phyloP scores from a whole-genome alignment of 2,329 filamentous ascomycete species.

The Hypomyces rosellus region DNA sequence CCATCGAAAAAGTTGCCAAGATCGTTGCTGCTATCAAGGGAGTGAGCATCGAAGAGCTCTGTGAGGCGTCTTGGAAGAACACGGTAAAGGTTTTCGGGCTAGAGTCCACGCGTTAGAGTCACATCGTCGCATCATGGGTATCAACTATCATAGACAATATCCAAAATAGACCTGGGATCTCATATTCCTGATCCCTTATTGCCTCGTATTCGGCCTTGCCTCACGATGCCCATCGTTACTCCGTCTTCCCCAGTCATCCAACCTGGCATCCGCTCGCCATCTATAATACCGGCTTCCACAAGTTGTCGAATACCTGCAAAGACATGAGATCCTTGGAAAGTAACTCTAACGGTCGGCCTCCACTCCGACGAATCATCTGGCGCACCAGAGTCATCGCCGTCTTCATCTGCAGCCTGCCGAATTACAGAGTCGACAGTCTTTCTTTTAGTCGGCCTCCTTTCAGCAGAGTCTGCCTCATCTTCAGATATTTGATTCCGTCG shows the following conservation, averaged over 20 bases:
- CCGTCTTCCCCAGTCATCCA: conserved; percentile 90
- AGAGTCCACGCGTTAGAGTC: conserved; percentile 26
- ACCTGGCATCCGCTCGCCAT: conserved; percentile 73
- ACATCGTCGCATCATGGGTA: conserved; percentile 18
- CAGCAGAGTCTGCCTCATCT: conserved; percentile 18
- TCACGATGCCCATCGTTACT: conserved; percentile 66
- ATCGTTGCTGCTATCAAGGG: conserved; percentile 84
- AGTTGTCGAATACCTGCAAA: conserved; percentile 74
- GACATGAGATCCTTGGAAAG: conserved; percentile 69
- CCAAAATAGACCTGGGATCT: conserved; percentile 18
- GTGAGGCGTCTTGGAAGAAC: conserved; percentile 79
- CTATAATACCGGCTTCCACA: conserved; percentile 68
- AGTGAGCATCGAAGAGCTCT: conserved; percentile 71
- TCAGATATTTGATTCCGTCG: conserved; percentile 13
- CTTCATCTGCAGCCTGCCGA: conserved; percentile 21
- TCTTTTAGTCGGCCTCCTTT: conserved; percentile 15
- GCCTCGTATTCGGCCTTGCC: conserved; percentile 57
- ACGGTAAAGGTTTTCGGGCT: conserved; percentile 74
- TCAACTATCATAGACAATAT: conserved; percentile 20
- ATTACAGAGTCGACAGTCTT: conserved; percentile 32
- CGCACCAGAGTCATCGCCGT: conserved; percentile 13
- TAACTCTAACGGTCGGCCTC: conserved; percentile 47
- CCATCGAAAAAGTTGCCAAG: conserved; percentile 79
- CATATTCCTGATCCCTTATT: conserved; percentile 51
- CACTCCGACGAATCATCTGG: conserved; percentile 22